Base-by-base conservation (phyloP, 306 rosid genomes). In the Vigna mungo region DNA sequence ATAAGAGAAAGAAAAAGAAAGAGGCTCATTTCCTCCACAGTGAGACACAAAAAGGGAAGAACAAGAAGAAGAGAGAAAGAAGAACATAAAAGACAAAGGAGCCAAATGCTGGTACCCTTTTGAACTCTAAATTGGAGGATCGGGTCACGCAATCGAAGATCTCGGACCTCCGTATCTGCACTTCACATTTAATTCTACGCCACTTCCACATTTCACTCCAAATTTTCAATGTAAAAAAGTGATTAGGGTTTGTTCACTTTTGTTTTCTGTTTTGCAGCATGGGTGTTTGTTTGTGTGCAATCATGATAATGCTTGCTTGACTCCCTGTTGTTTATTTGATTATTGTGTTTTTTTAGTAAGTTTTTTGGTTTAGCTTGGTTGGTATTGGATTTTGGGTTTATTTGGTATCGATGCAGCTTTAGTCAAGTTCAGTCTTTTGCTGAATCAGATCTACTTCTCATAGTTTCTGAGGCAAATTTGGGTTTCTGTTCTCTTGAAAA, bases 371-470 rank as follows among this genome's bases (percentile, higher is more conserved):
- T 80, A 60, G 77, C 53, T 81, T 48, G 58, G 85, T 68, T 60
- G 70, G 64, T 81, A 75, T 80, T 80, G 85, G 87, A 88, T 85
- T 84, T 84, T 84, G 85, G 79, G 81, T 77, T 82, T 66, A 3
- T 74, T 64, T 72, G 72, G 81, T 83, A 55, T 15, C 68, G 55
- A 65, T 79, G 58, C 64, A 76, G 15, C 84, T 32, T 54, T 81
- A 81, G 88, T 81, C 84, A 83, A 82, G 70, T 81, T 83, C 55
- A 76, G 75, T 78, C 83, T 78, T 63, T 37, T 80, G 49, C 48
- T 80, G 71, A 90, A 76, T 84, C 97, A 87, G 99, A 96, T 96
- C 99, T 91, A 78, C 71, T 76, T 58, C 36, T 23, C 79, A 66
- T 80, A 58, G 46, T 86, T 85, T 74, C 54, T 83, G 76, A 81